A percentile compares a stretch with the other conserved stretches of the same genome.
Evolutionary conservation across 2,329 filamentous ascomycete species (phyloP).

Genomic region (Hysterium pulicare): DNA sequence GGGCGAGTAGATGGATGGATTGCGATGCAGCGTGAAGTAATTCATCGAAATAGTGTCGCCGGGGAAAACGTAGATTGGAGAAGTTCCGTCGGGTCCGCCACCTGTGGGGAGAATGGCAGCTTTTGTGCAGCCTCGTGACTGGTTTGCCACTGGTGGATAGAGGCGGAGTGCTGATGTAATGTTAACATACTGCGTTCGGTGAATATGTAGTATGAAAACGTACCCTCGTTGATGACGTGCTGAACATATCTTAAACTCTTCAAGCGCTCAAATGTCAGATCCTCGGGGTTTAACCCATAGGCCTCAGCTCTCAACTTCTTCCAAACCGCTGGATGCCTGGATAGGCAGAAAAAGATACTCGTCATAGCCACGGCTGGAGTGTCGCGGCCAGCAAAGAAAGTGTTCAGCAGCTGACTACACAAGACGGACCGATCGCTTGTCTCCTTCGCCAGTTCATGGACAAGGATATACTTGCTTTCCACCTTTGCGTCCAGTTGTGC

Average conservation of each 20-base stretch:
- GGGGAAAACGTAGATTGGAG: constrained; percentile 7
- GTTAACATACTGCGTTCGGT: neutral
- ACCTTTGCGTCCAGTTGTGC: constrained; percentile 5
- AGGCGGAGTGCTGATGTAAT: constrained; percentile 6
- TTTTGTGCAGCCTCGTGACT: constrained; percentile 7
- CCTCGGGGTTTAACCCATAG: constrained; percentile 7
- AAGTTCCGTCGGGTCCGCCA: constrained; percentile 10
- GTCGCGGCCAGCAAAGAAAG: constrained; percentile 30
- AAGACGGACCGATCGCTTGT: constrained; percentile 36
- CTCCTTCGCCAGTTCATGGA: constrained; percentile 37
- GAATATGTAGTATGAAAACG: neutral
- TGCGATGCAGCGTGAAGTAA: constrained; percentile 47
- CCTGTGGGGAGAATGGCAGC: constrained; percentile 13
- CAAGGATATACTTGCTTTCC: constrained; percentile 30
- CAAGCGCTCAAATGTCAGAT: constrained; percentile 41
- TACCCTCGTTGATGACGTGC: constrained; percentile 65
- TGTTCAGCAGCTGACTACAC: constrained; percentile 40
- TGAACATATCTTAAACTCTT: constrained; percentile 44
- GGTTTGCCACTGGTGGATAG: constrained; percentile 5
- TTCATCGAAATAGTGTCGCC: constrained; percentile 25
- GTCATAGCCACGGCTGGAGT: constrained; percentile 17
- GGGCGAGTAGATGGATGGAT: constrained; percentile 37
- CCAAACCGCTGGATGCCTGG: constrained; percentile 13
- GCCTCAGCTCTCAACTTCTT: constrained; percentile 9
- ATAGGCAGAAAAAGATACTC: constrained; percentile 12